Percentiles rank a stretch among this genome's conserved stretches.
phyloP scores from a whole-genome alignment of 306 rosid species.

The Heteromeles arbutifolia region DNA sequence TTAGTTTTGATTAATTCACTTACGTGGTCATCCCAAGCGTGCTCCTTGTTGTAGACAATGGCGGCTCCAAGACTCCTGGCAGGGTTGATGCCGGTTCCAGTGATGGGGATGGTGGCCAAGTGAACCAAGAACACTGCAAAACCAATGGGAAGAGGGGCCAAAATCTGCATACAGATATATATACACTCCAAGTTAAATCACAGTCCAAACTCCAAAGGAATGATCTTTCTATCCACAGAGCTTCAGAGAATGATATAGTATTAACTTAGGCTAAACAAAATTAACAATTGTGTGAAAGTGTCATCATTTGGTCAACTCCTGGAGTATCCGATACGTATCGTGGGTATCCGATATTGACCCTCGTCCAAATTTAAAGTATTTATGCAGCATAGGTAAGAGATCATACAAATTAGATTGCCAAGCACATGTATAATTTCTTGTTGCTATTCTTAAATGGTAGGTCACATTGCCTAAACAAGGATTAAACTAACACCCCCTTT shows the following conservation, averaged over 20 bases:
- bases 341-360: no score
- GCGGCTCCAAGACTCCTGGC: constrained; percentile 98
- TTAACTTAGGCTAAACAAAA: background rate
- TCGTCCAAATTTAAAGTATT: no score
- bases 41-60: constrained; percentile 60
- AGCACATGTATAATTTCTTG: background rate
- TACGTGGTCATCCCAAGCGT: constrained; percentile 79
- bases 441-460: background rate
- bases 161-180: constrained; percentile 36
- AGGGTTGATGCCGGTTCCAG: constrained; percentile 89
- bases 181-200: background rate
- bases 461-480: background rate
- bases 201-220: no score
- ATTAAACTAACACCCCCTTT: background rate
- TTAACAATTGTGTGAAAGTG: background rate
- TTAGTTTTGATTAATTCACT: background rate
- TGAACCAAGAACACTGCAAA: constrained; percentile 95
- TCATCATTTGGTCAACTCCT: no score
- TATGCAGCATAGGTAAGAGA: background rate
- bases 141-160: constrained; percentile 95
- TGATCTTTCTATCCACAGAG: background rate
- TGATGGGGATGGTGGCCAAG: constrained; percentile 92
- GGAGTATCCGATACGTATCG: no score
- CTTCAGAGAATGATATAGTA: background rate
- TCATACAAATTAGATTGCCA: background rate